phyloP scores from a whole-genome alignment of 495 filamentous ascomycete genomes.

The Penicillium verhagenii region DNA sequence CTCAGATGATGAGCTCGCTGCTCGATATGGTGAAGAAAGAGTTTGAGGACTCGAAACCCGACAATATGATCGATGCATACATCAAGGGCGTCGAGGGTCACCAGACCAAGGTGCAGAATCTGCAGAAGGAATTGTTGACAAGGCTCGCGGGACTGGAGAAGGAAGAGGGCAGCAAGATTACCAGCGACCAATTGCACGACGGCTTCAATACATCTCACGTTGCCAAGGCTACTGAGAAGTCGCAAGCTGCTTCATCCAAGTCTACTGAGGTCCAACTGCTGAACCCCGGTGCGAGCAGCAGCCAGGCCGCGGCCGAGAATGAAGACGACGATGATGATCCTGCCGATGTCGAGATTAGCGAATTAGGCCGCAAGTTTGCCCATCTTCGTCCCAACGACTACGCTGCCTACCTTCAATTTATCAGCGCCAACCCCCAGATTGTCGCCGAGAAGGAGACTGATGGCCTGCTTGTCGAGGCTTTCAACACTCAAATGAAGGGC shows the following conservation, averaged over 20 bases:
- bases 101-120: conserved; percentile 67
- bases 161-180: conserved; percentile 87
- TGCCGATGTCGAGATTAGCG: conserved; percentile 69
- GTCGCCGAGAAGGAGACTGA: conserved; percentile 88
- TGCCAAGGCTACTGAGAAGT: conserved; percentile 55
- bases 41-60: conserved; percentile 64
- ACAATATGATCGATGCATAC: conserved; percentile 68
- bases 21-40: conserved; percentile 93
- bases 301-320: conserved; percentile 56
- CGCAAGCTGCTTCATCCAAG: conserved; percentile 25
- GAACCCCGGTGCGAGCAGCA: conserved; percentile 59
- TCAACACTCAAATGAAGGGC: conserved; percentile 76
- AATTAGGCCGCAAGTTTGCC: conserved; percentile 74
- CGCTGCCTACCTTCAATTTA: conserved; percentile 67
- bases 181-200: conserved; percentile 86
- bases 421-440: conserved; percentile 70
- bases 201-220: conserved; percentile 86
- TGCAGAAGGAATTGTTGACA: conserved; percentile 70
- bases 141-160: conserved; percentile 81
- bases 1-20: conserved; percentile 90
- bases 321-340: conserved; percentile 64
- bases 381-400: conserved; percentile 76
- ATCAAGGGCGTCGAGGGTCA: conserved; percentile 73
- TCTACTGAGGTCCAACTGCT: conserved; percentile 69
- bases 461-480: conserved; percentile 84